A percentile compares a stretch with the other conserved stretches of the same genome.
Conservation (phyloP, 2,329 filamentous ascomycete species). For the Penicillium sp. region DNA sequence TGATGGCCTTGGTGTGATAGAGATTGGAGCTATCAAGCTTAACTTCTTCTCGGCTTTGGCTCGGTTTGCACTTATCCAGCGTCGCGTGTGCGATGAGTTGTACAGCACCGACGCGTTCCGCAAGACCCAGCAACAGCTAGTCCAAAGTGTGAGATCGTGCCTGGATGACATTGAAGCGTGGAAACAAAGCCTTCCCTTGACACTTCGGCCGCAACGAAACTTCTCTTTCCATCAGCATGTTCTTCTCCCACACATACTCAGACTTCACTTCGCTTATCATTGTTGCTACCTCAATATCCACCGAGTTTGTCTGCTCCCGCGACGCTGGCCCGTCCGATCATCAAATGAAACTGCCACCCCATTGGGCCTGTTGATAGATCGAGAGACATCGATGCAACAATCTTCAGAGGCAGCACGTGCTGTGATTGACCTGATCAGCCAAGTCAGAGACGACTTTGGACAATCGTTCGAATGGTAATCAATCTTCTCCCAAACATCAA, state of each 20-base stretch:
- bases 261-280: conserved; percentile 18
- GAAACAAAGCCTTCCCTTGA: conserved; percentile 6
- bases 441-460: neutral
- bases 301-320: conserved; percentile 11
- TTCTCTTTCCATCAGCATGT: conserved; percentile 1
- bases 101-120: conserved; percentile 6
- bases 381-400: neutral
- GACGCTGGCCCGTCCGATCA: neutral
- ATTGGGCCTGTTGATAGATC: neutral
- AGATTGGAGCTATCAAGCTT: conserved; percentile 4
- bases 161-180: conserved; percentile 14
- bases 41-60: conserved; percentile 18
- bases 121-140: conserved; percentile 1
- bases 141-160: conserved; percentile 9
- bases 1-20: conserved; percentile 13
- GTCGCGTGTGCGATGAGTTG: conserved; percentile 10
- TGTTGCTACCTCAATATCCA: conserved; percentile 20
- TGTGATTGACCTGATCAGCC: conserved; percentile 2
- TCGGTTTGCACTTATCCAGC: conserved; percentile 18
- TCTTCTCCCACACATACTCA: conserved; percentile 14
- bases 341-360: neutral
- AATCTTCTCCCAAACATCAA: neutral
- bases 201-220: conserved; percentile 2
- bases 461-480: conserved; percentile 5
- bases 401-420: conserved; percentile 2